Evolutionary conservation across 2,329 filamentous ascomycete species (phyloP), one percentile per base, ranked within the genome.

Genomic region (Calcarisporium arbuscula): DNA sequence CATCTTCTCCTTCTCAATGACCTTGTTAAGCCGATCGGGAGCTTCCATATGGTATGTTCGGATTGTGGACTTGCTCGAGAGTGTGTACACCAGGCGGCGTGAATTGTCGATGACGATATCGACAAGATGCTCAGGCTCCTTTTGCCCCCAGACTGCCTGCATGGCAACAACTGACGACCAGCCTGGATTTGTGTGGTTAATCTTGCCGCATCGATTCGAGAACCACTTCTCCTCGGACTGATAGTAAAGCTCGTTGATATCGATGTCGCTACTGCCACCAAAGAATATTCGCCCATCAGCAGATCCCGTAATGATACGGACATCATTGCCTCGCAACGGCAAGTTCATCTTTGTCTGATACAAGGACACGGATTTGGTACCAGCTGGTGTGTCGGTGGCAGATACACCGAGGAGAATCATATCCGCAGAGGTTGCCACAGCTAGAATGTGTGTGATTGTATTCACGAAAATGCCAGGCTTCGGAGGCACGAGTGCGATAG

Each of bases 171-270:
- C 70, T 9, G 76, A 80, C 36, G 73, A 72, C 67, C 85, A 81
- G 21, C 82, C 80, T 4, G 76, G 79, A 55, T 76, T 82, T 31
- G 82, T 90, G 57, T 95, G 92, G 54, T 94, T 94, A 43, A 90
- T 80, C 61, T 89, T 95, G 40, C 82, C 80, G 55, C 86, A 94
- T 45, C 84, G 77, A 58, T 80, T 88, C 34, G 85, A 82, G 55
- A 98, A 98, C 92, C 92, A 98, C 49, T 85, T 83, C 61, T 98
- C 92, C 58, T 96, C 88, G 52, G 95, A 88, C 60, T 96, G 90
- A 56, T 98, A 98, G 47, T 84, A 89, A 35, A 98, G 74, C 61
- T 98, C 92, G 57, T 92, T 86, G 30, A 98, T 78, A 49, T 96
- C 89, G 44, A 87, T 87, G 45, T 90, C 85, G 32, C 70, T 74